A percentile compares a stretch with the other conserved stretches of the same genome.
Conservation (phyloP, 257 asterid genomes). For the Ilex aquifolium region DNA sequence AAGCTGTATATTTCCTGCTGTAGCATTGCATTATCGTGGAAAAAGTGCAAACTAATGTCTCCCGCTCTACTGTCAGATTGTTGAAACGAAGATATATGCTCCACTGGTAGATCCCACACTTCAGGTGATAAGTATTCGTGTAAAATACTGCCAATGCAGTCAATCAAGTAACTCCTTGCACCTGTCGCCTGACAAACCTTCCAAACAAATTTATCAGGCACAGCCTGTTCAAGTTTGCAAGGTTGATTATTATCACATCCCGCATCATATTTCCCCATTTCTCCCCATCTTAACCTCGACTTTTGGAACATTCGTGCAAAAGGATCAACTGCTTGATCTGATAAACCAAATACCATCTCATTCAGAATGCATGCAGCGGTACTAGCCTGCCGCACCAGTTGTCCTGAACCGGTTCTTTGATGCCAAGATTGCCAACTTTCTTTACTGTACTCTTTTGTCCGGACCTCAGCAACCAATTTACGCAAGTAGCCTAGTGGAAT, state of each 20-base stretch:
- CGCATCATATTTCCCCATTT: conserved; percentile 20
- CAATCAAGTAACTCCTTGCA: conserved; percentile 50
- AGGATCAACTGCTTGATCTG: conserved; percentile 50
- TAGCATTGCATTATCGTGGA: conserved; percentile 76
- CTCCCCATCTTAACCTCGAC: conserved; percentile 16
- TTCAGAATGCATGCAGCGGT: conserved; percentile 81
- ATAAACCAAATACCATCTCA: conserved; percentile 83
- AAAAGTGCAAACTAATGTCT: conserved; percentile 51
- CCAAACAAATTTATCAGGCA: conserved; percentile 34
- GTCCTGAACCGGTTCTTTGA: conserved; percentile 67
- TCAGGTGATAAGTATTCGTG: conserved; percentile 93
- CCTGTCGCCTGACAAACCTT: conserved; percentile 26
- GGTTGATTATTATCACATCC: conserved; percentile 14
- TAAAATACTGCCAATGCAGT: conserved; percentile 69
- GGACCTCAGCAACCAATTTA: conserved; percentile 60
- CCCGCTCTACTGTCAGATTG: conserved; percentile 48
- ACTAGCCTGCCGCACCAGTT: conserved; percentile 83
- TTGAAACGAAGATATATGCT: conserved; percentile 34
- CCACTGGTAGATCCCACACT: conserved; percentile 88
- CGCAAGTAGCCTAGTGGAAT: conserved; percentile 76
- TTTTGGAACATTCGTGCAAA: conserved; percentile 37
- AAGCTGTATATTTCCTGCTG: conserved; percentile 65
- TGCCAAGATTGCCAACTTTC: conserved; percentile 93
- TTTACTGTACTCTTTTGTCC: conserved; percentile 46
- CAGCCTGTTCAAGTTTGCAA: conserved; percentile 19